Conservation (phyloP, 2,329 filamentous ascomycete species). For the Epichloe scottii region DNA sequence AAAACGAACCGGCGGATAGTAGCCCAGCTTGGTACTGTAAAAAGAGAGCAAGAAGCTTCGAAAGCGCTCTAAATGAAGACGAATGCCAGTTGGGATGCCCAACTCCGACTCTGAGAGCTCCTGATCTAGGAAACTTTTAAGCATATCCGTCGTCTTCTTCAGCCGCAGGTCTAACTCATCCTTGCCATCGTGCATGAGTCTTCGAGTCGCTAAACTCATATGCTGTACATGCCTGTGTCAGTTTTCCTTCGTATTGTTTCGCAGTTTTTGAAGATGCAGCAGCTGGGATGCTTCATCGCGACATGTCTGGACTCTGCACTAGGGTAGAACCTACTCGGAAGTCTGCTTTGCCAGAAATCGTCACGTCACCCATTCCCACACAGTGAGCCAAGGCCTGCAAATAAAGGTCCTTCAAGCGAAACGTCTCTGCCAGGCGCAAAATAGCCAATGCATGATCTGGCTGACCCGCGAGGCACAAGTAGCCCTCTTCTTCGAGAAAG, state of each 20-base stretch:
- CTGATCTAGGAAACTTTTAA: slow-evolving; percentile 57
- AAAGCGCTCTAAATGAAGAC: slow-evolving; percentile 61
- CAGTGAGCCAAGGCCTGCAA: slow-evolving; percentile 65
- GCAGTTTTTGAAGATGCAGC: no score
- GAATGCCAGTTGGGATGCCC: slow-evolving; percentile 47
- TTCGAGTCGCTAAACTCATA: slow-evolving; percentile 41
- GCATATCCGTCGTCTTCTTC: slow-evolving; percentile 39
- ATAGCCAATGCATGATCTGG: slow-evolving; percentile 57
- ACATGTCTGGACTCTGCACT: no score
- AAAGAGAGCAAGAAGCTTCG: slow-evolving; percentile 54
- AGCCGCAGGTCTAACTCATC: slow-evolving; percentile 55
- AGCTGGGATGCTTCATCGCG: not conserved
- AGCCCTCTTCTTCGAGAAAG: slow-evolving; percentile 59
- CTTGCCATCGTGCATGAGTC: slow-evolving; percentile 50
- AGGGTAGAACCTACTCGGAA: slow-evolving; percentile 39
- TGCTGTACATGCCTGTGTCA: slow-evolving; percentile 20
- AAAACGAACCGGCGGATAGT: slow-evolving; percentile 51
- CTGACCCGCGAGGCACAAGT: slow-evolving; percentile 51
- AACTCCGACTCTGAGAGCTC: slow-evolving; percentile 55
- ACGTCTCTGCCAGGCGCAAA: slow-evolving; percentile 55
- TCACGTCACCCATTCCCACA: slow-evolving; percentile 58
- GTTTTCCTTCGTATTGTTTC: not conserved
- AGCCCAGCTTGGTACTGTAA: slow-evolving; percentile 55
- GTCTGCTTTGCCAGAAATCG: slow-evolving; percentile 41
- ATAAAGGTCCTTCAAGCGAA: slow-evolving; percentile 52